Conservation (phyloP, 2,329 filamentous ascomycete genomes). For the Cladophialophora exuberans region DNA sequence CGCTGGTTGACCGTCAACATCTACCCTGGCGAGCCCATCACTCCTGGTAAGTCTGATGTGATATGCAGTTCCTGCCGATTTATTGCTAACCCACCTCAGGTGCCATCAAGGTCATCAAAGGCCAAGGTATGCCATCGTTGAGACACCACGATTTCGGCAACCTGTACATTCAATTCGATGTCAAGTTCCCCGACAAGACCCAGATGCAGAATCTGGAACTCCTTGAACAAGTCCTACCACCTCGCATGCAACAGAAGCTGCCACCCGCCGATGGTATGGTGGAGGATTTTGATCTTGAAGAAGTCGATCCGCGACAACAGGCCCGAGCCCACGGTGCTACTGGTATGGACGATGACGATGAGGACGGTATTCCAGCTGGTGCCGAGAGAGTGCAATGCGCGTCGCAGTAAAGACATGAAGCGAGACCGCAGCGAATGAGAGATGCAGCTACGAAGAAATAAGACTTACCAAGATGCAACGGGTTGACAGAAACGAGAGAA, state of each 20-base stretch:
- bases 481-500: slow-evolving; percentile 6
- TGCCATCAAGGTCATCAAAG: slow-evolving; percentile 88
- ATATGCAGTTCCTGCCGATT: not conserved
- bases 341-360: slow-evolving; percentile 71
- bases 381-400: slow-evolving; percentile 57
- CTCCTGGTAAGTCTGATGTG: slow-evolving; percentile 68
- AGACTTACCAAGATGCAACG: slow-evolving; percentile 5
- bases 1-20: slow-evolving; percentile 95
- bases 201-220: slow-evolving; percentile 71
- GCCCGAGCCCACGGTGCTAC: slow-evolving; percentile 70
- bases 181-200: slow-evolving; percentile 89
- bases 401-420: slow-evolving; percentile 48
- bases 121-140: slow-evolving; percentile 96
- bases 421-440: slow-evolving; percentile 2
- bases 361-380: slow-evolving; percentile 51
- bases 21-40: slow-evolving; percentile 89
- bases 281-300: slow-evolving; percentile 84
- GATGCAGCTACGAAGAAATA: slow-evolving; percentile 7
- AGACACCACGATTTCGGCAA: slow-evolving; percentile 96
- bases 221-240: slow-evolving; percentile 83
- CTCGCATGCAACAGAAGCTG: slow-evolving; percentile 64
- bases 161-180: slow-evolving; percentile 94
- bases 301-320: slow-evolving; percentile 70
- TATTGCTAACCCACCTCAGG: slow-evolving; percentile 55
- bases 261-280: slow-evolving; percentile 87